These are phyloP conservation scores for Suillus ampliporus DNA, from an alignment of 768 basidiomycete genomes.

Conservation along the genomic window DNA sequence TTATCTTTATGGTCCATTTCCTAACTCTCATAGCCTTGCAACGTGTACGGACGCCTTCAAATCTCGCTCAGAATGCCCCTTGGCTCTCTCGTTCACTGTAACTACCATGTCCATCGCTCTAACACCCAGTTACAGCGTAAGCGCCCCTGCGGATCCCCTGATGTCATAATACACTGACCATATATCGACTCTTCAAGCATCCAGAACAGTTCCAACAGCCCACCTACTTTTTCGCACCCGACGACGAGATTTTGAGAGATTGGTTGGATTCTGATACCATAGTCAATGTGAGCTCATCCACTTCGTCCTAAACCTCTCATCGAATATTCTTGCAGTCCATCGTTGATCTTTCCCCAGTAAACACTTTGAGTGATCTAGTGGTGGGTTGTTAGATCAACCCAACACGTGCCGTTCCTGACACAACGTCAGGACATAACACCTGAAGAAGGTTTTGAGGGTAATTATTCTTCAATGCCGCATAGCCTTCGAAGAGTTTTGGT, in stretches of 20 bases:
- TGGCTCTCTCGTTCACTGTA: slow-evolving; percentile 12
- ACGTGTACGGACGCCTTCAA: slow-evolving; percentile 10
- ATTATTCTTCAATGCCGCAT: slow-evolving; percentile 34
- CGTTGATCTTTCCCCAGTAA: slow-evolving; percentile 28
- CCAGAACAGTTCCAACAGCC: slow-evolving; percentile 14
- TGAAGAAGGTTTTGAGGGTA: slow-evolving; percentile 27
- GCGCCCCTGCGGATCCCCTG: neutral
- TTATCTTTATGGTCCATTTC: slow-evolving; percentile 18
- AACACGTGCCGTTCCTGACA: slow-evolving; percentile 26
- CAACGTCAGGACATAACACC: slow-evolving; percentile 33
- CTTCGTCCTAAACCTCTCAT: slow-evolving; percentile 2
- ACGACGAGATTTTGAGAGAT: slow-evolving; percentile 24
- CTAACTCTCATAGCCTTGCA: slow-evolving; percentile 13
- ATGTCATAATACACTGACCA: neutral
- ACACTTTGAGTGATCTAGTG: slow-evolving; percentile 29
- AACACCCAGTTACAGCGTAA: slow-evolving; percentile 17
- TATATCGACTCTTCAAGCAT: slow-evolving; percentile 10
- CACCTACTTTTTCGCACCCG: slow-evolving; percentile 9
- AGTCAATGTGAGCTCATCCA: slow-evolving; percentile 28
- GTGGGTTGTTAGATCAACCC: slow-evolving; percentile 31
- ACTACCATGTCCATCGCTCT: slow-evolving; percentile 16
- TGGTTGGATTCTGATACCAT: slow-evolving; percentile 32
- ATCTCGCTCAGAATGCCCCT: slow-evolving; percentile 11
- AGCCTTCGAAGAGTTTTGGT: slow-evolving; percentile 37
- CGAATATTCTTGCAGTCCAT: slow-evolving; percentile 20